Base-by-base conservation (phyloP, 495 filamentous ascomycete species). In the Tuber calosporum region DNA sequence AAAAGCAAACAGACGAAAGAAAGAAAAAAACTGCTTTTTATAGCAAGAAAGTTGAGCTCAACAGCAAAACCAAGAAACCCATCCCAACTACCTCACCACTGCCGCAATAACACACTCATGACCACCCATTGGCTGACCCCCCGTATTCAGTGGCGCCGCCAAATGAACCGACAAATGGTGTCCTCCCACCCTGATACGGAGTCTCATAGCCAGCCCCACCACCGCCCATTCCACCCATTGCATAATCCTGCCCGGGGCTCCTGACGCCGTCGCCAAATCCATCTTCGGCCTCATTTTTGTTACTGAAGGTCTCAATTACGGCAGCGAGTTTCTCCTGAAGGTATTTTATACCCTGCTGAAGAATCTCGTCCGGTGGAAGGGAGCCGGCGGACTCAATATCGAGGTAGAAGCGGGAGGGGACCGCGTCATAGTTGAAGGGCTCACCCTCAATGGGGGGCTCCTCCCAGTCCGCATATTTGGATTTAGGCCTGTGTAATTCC, bases 371-470 rank as follows among this genome's bases (percentile, higher is more conserved):
- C 0, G 96, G 94, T 7, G 93, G 90, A 13, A 99, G 87, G 75
- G 89, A 90, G 22, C 95, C 95, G 74, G 91, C 89, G 48, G 90
- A 92, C 82, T 99, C 95, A 39, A 99, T 90, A 75, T 97, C 92
- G 77, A 94, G 88, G 85, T 96, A 99, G 84, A 97, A 99, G 72
- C 86, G 87, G 68, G 85, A 86, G 6, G 95, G 93, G 36, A 90
- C 87, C 26, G 93, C 95, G 76, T 97, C 91, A 83, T 92, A 97
- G 83, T 97, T 89, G 83, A 98, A 97, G 15, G 89, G 88, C 79
- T 94, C 90, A 73, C 88, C 89, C 82, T 97, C 93, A 9, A 89
- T 87, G 1, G 89, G 87, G 37, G 90, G 89, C 67, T 93, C 91
- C 83, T 99, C 95, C 89, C 92, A 93, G 4, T 88, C 87, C 43